Base-by-base conservation (phyloP, 345 rosid species). In the Moringa oleifera region DNA sequence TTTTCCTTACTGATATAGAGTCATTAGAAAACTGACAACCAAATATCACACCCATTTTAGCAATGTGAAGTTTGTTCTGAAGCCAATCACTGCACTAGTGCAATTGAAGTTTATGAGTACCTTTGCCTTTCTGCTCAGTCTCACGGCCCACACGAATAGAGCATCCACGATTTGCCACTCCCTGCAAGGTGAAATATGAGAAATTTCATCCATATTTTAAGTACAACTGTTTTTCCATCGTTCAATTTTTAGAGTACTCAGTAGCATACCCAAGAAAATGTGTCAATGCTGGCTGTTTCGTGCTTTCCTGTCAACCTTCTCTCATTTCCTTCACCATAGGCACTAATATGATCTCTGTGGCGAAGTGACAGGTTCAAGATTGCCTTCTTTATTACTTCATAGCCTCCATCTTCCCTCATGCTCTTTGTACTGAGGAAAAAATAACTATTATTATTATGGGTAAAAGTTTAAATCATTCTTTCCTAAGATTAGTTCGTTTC, bases 261-360 rank as follows among this genome's bases (percentile, higher is more conserved):
- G 37, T 50, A 33, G 25, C 75, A 60, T 85, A 94, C 99, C 99
- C 99, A 94, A 59, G 99, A 88, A 81, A 94, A 94, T 20, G 83
- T 68, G 80, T 88, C 45, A 6, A 94, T 94, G 83, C 73, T 88
- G 67, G 99, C 97, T 37, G 99, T 94, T 77, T 94, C 97, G 24
- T 94, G 99, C 83, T 88, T 90, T 72, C 99, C 97, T 0, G 97
- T 94, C 75, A 94, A 68, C 77, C 96, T 86, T 77, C 97, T 88
- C 80, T 94, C 99, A 45, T 94, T 94, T 57, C 99, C 99, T 85
- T 94, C 99, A 69, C 97, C 99, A 15, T 90, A 94, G 4, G 97
- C 96, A 61, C 88, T 86, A 5, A 94, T 94, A 70, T 94, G 99
- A 6, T 85, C 97, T 68, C 60, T 68, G 68, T 90, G 99, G 58